Evolutionary conservation across 1,284 basidiomycete species (phyloP), one percentile per base, ranked within the genome.

Genomic region (Phaffia rhodozyma): DNA sequence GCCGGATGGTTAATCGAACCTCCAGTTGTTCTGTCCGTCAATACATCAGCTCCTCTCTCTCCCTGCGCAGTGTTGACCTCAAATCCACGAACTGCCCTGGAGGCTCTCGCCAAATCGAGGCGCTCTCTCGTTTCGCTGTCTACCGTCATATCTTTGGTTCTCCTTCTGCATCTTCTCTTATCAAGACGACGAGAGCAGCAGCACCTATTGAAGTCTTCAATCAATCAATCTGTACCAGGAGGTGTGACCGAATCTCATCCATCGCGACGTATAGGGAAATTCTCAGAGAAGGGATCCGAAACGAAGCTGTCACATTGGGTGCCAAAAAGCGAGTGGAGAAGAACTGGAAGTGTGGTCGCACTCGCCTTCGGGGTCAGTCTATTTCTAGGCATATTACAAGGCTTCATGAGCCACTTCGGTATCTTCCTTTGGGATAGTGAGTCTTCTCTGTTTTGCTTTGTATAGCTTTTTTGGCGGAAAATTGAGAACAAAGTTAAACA

Each of bases 101-200:
- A 85, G 47, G 85, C 89, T 0, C 78, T 91, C 6, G 72, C 86
- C 16, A 77, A 82, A 25, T 84, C 88, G 16, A 83, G 91, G 23
- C 83, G 85, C 65, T 84, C 82, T 69, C 79, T 91, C 43, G 82
- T 92, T 34, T 83, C 90, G 69, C 79, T 90, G 30, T 82, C 86
- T 63, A 89, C 86, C 0, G 80, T 91, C 55, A 87, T 87, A 70
- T 86, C 89, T 11, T 82, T 84, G 27, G 85, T 91, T 57, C 77
- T 92, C 29, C 79, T 91, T 53, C 77, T 86, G 55, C 25, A 79
- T 81, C 67, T 81, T 85, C 57, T 90, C 88, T 3, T 82, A 85
- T 71, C 84, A 84, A 76, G 79, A 83, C 51, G 88, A 90, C 73
- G 76, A 70, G n/a, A 54, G 27, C 9, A 21, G 27, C 3, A 29